Evolutionary conservation across 441 rosid genomes (phyloP).

Genomic region (Isatis lusitanica): DNA sequence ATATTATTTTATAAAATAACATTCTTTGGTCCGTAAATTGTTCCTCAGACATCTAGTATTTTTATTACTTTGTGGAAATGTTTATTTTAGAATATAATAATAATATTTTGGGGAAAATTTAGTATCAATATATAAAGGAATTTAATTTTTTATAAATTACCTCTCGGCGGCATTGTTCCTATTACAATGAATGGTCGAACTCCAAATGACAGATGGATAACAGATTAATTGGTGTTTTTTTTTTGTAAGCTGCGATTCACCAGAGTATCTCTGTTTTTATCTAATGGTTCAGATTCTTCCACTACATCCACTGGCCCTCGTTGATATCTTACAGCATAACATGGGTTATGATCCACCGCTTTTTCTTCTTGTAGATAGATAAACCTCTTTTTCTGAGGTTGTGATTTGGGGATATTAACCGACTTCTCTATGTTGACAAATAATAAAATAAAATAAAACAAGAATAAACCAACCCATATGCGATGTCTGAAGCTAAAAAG

Average conservation of each 20-base stretch:
- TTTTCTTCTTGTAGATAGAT: constrained; percentile 22
- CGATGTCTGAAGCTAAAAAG: not conserved
- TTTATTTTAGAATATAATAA: too few relatives aligned
- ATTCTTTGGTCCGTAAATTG: too few relatives aligned
- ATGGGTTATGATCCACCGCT: constrained; percentile 20
- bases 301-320: constrained; percentile 1
- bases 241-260: constrained; percentile 25
- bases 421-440: not conserved
- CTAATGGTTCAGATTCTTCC: constrained; percentile 10
- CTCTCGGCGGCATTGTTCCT: not conserved
- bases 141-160: not conserved
- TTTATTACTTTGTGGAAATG: too few relatives aligned
- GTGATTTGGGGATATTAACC: not conserved
- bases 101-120: too few relatives aligned
- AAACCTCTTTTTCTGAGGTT: not conserved
- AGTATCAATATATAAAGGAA: too few relatives aligned
- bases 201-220: constrained; percentile 25
- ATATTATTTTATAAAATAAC: too few relatives aligned
- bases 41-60: too few relatives aligned
- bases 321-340: not conserved
- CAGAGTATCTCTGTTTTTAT: not conserved
- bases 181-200: not conserved
- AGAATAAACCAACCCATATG: not conserved
- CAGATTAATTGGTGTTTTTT: constrained; percentile 10
- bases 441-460: not conserved